A percentile compares a stretch with the other conserved stretches of the same genome.
phyloP scores from a whole-genome alignment of 495 filamentous ascomycete species.

The Tuber borchii region DNA sequence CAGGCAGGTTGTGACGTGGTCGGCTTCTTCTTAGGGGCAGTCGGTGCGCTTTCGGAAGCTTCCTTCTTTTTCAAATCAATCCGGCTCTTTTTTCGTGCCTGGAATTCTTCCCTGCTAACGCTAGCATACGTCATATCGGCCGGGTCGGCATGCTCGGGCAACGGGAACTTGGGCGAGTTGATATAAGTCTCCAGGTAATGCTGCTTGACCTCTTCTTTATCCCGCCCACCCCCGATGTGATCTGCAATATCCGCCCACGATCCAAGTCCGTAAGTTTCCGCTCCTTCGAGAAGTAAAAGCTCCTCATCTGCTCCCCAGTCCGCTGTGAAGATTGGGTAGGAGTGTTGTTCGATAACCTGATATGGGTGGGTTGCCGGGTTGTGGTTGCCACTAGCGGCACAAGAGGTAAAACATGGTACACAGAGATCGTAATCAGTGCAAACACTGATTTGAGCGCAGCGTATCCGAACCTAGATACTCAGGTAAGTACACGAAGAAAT shows the following conservation, averaged over 20 bases:
- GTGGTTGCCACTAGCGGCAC: constrained; percentile 68
- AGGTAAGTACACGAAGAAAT: neutral
- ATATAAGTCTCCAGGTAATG: constrained; percentile 89
- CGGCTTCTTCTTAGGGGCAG: constrained; percentile 88
- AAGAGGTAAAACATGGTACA: constrained; percentile 85
- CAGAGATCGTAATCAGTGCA: constrained; percentile 97
- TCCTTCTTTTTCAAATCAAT: constrained; percentile 90
- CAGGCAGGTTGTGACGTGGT: constrained; percentile 89
- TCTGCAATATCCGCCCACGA: constrained; percentile 98
- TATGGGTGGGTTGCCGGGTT: constrained; percentile 77
- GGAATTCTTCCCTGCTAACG: constrained; percentile 86
- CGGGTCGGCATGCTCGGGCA: constrained; percentile 76
- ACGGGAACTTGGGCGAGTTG: constrained; percentile 71
- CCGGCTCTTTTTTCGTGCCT: constrained; percentile 82
- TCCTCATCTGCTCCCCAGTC: constrained; percentile 99
- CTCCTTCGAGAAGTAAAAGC: constrained; percentile 81
- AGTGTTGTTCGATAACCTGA: constrained; percentile 95
- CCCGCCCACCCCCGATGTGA: constrained; percentile 89
- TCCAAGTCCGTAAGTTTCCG: constrained; percentile 94
- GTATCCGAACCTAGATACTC: constrained; percentile 71
- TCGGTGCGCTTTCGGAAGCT: constrained; percentile 71
- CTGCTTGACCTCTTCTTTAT: constrained; percentile 88
- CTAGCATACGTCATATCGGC: constrained; percentile 67
- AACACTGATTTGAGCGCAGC: constrained; percentile 70
- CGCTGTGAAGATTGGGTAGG: constrained; percentile 85